phyloP scores from a whole-genome alignment of 2,329 filamentous ascomycete genomes.

The Cladophialophora carrionii region DNA sequence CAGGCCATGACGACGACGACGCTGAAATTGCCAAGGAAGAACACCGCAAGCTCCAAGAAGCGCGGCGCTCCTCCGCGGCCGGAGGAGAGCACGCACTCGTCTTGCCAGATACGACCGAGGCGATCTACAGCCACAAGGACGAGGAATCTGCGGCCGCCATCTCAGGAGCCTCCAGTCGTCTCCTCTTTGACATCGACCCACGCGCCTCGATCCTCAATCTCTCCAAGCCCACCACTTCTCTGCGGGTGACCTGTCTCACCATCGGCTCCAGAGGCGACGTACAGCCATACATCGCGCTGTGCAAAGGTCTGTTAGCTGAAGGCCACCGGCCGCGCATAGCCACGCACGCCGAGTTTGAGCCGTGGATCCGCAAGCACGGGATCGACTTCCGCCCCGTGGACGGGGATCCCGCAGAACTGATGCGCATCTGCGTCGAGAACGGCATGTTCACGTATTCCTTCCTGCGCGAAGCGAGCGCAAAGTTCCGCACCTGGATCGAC shows the following conservation, averaged over 20 bases:
- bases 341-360: constrained; percentile 86
- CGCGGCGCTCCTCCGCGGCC: constrained; percentile 57
- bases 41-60: constrained; percentile 76
- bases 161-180: not conserved
- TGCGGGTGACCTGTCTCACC: constrained; percentile 88
- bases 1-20: constrained; percentile 69
- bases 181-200: constrained; percentile 78
- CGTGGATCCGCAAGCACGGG: constrained; percentile 87
- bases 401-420: constrained; percentile 89
- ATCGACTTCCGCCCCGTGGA: constrained; percentile 89
- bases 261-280: constrained; percentile 96
- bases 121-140: constrained; percentile 41
- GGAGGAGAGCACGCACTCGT: constrained; percentile 39
- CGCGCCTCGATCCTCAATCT: constrained; percentile 87
- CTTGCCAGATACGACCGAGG: constrained; percentile 36
- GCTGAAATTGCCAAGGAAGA: constrained; percentile 78
- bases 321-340: constrained; percentile 87
- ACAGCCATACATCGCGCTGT: constrained; percentile 94
- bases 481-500: constrained; percentile 94
- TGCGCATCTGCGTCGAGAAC: constrained; percentile 94
- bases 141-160: constrained; percentile 38
- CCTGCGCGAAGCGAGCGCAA: constrained; percentile 79
- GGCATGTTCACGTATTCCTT: constrained; percentile 96
- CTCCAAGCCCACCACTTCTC: constrained; percentile 71
- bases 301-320: constrained; percentile 84